phyloP scores from a whole-genome alignment of 441 rosid genomes.

The Croton laevigatus region DNA sequence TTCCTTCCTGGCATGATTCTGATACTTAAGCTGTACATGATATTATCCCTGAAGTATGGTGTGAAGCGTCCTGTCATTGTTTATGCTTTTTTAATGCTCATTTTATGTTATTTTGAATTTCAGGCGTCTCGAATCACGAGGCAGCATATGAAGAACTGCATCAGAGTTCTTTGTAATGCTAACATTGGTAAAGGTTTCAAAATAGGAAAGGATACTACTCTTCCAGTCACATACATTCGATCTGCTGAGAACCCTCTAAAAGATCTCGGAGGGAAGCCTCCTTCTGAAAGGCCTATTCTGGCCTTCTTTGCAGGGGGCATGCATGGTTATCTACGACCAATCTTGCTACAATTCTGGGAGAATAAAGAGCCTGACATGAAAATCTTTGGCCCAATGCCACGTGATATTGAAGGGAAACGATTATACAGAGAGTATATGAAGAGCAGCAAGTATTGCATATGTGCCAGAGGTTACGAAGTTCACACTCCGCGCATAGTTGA shows the following conservation, averaged over 20 bases:
- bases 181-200: constrained; percentile 68
- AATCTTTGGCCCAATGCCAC: constrained; percentile 75
- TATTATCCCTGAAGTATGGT: not conserved
- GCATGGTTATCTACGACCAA: constrained; percentile 80
- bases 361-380: constrained; percentile 76
- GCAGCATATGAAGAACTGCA: constrained; percentile 51
- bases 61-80: not conserved
- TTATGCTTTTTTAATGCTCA: not conserved
- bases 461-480: constrained; percentile 87
- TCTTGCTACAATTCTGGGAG: constrained; percentile 64
- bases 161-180: constrained; percentile 76
- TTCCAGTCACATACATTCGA: constrained; percentile 74
- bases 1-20: not conserved
- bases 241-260: constrained; percentile 52
- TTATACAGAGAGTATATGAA: constrained; percentile 74
- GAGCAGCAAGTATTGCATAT: constrained; percentile 81
- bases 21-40: not conserved
- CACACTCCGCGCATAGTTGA: constrained; percentile 87
- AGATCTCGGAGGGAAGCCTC: constrained; percentile 64
- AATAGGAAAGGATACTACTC: constrained; percentile 67
- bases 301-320: constrained; percentile 92
- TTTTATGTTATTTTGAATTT: constrained; percentile 28
- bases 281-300: constrained; percentile 55
- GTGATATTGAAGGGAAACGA: constrained; percentile 52
- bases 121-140: constrained; percentile 66